A percentile compares a stretch with the other conserved stretches of the same genome.
These are phyloP conservation scores for Scenedesmus sp. DNA, from an alignment of 163 green algal species.

Conservation along the genomic window DNA sequence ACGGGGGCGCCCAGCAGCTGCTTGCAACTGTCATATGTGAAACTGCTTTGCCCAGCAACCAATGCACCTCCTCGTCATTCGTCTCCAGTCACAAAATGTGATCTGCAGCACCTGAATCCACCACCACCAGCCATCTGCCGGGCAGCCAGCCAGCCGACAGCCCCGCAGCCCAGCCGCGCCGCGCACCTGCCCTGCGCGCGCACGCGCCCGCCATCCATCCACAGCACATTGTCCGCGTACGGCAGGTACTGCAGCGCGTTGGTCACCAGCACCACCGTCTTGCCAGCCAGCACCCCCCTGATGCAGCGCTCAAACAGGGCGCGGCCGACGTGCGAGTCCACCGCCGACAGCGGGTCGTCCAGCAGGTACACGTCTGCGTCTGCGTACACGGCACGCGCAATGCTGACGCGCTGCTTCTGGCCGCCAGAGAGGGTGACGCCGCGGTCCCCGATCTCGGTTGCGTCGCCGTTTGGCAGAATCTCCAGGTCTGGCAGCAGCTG, in stretches of 20 bases:
- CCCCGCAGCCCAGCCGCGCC: not conserved
- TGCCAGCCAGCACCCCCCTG: constrained; percentile 66
- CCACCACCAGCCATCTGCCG: too few relatives aligned
- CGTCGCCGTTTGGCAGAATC: constrained; percentile 72
- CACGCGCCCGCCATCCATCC: constrained; percentile 65
- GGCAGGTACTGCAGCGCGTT: constrained; percentile 85
- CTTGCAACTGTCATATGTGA: too few relatives aligned
- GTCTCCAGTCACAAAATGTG: too few relatives aligned
- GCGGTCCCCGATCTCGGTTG: constrained; percentile 83
- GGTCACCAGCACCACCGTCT: constrained; percentile 69
- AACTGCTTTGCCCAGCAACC: too few relatives aligned
- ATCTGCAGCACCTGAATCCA: too few relatives aligned
- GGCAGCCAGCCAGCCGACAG: too few relatives aligned
- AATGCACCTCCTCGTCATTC: too few relatives aligned
- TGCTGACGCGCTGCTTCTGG: constrained; percentile 84
- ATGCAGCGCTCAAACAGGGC: constrained; percentile 92
- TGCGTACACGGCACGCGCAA: constrained; percentile 74
- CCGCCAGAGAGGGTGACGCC: constrained; percentile 85
- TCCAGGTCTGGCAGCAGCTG: constrained; percentile 76
- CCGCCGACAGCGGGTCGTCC: constrained; percentile 96
- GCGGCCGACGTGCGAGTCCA: constrained; percentile 94
- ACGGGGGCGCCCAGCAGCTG: too few relatives aligned
- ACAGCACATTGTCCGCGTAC: constrained; percentile 71
- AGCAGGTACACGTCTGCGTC: constrained; percentile 93
- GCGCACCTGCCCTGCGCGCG: constrained; percentile 46